Percentiles rank a stretch among this genome's conserved stretches.
Conservation (phyloP, 2,329 filamentous ascomycete genomes). For the Fusarium sp. region DNA sequence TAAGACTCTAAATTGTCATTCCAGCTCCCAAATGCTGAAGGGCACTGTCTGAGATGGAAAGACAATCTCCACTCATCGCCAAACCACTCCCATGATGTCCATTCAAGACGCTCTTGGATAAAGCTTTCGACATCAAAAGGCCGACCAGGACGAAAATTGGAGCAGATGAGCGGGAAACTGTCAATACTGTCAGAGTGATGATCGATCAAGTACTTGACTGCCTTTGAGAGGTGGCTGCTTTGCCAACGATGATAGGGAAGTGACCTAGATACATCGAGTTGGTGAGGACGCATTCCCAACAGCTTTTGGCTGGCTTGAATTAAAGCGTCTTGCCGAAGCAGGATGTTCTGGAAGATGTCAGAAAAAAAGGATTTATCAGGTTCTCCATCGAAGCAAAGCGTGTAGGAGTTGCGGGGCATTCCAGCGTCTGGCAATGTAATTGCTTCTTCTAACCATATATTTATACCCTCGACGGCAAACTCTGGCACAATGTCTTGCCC, state of each 20-base stretch:
- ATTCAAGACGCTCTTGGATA: neutral
- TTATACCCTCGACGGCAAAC: neutral
- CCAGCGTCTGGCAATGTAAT: neutral
- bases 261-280: neutral
- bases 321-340: neutral
- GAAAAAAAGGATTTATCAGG: neutral
- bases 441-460: neutral
- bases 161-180: neutral
- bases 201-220: neutral
- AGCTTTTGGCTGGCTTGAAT: neutral
- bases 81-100: neutral
- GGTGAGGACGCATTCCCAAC: neutral
- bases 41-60: neutral
- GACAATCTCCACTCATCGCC: fast-evolving
- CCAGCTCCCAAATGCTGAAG: neutral
- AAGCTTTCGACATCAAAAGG: neutral
- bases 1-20: neutral
- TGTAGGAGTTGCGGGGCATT: conserved; percentile 4
- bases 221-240: neutral
- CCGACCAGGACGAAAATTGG: neutral
- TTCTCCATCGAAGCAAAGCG: conserved; percentile 1
- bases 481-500: neutral
- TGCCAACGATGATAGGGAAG: neutral
- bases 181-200: neutral
- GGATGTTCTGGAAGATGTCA: neutral